phyloP scores from a whole-genome alignment of 495 filamentous ascomycete genomes.

The Aspergillus affinis region DNA sequence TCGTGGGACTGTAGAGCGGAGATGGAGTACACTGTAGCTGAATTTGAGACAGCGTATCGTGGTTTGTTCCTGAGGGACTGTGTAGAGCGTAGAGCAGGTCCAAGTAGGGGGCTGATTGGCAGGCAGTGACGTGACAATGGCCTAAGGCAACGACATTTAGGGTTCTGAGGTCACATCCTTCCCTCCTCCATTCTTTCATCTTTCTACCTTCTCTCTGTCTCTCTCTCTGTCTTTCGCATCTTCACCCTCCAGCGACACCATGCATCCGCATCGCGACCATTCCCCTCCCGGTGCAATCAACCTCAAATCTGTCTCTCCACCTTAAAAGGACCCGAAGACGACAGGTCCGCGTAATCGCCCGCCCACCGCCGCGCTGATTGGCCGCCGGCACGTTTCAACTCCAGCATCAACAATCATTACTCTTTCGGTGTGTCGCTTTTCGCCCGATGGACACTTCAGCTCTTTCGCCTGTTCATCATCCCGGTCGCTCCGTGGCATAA shows the following conservation, averaged over 20 bases:
- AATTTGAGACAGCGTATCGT: too few species aligned
- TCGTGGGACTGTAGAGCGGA: not conserved
- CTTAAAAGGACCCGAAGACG: not conserved
- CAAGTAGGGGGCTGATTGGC: not conserved
- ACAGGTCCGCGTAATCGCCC: constrained; percentile 12
- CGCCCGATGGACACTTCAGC: not conserved
- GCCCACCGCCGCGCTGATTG: constrained; percentile 8
- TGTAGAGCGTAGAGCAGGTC: not conserved
- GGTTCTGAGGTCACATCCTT: not conserved
- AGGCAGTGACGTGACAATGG: not conserved
- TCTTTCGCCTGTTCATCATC: not conserved
- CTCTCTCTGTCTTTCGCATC: not conserved
- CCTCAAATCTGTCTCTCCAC: not conserved
- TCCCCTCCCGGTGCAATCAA: not conserved
- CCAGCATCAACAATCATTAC: constrained; percentile 5
- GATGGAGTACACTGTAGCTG: too few species aligned
- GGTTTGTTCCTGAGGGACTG: too few species aligned
- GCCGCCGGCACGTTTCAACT: constrained; percentile 3
- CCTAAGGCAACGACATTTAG: not conserved
- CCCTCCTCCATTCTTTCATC: not conserved
- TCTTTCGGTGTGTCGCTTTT: not conserved
- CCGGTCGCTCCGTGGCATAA: not conserved
- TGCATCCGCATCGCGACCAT: not conserved
- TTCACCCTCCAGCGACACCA: not conserved
- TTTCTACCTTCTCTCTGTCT: not conserved